Evolutionary conservation across 2,329 filamentous ascomycete genomes (phyloP).

Genomic region (Aspergillus viridinutans): DNA sequence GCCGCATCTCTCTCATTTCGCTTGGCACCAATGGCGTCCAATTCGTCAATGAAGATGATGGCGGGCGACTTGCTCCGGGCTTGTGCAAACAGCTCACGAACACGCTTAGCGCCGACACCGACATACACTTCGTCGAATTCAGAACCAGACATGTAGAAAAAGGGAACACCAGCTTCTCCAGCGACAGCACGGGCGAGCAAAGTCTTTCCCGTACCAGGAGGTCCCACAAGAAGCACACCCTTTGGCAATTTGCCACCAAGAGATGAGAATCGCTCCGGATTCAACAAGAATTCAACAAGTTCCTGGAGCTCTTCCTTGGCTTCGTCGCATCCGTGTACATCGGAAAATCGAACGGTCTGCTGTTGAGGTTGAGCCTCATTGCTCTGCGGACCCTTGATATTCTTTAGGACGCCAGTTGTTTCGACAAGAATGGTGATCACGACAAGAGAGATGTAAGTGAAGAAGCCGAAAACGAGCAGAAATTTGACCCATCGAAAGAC

Average conservation of each 20-base stretch:
- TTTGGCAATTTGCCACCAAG: constrained; percentile 96
- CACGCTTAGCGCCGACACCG: constrained; percentile 91
- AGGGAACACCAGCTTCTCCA: constrained; percentile 93
- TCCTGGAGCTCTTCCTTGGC: constrained; percentile 98
- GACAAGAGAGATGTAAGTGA: constrained; percentile 75
- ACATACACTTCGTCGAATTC: constrained; percentile 99
- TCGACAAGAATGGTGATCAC: constrained; percentile 80
- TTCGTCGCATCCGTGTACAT: constrained; percentile 96
- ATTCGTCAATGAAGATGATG: constrained; percentile 93
- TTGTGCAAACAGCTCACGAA: constrained; percentile 82
- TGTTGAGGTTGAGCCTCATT: constrained; percentile 89
- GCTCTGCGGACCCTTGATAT: constrained; percentile 65
- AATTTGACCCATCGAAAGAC: constrained; percentile 94
- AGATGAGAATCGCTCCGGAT: constrained; percentile 87
- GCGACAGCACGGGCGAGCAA: constrained; percentile 91
- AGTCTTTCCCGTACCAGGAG: constrained; percentile 96
- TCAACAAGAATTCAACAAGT: constrained; percentile 91
- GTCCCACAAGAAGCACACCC: constrained; percentile 89
- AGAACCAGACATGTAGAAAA: constrained; percentile 99
- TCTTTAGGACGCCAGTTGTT: constrained; percentile 72
- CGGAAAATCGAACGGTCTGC: constrained; percentile 83
- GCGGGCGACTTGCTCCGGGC: constrained; percentile 82
- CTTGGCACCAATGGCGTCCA: constrained; percentile 92
- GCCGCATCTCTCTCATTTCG: constrained; percentile 88
- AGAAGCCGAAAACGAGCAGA: constrained; percentile 69